Base-by-base conservation (phyloP, 805 yeast species). In the Ogataea pilisensis region DNA sequence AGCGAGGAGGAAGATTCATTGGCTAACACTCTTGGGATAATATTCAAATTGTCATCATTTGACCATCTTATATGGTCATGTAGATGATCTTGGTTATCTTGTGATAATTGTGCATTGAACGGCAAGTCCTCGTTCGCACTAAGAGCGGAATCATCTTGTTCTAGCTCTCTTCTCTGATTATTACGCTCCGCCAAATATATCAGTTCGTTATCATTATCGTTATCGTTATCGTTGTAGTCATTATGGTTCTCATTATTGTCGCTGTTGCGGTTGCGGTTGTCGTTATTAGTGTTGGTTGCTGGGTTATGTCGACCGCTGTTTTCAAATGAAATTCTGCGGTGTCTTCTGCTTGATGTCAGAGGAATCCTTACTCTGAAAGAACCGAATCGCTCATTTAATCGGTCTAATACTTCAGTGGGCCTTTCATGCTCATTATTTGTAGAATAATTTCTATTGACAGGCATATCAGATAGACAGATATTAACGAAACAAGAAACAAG, bases 11-110 rank as follows among this genome's bases (percentile, higher is more conserved):
- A 8, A 7, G 48, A 43, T 22, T 53, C 55, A 3, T 41, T 39
- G 4, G 43, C 34, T 29, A 55, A 36, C 4, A 53, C 52, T 34
- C 60, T 41, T 12, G 60, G 60, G 26, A 55, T 53, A 18, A 55
- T 53, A 36, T 38, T 55, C 9, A 51, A 39, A 26, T 51, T 44
- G 24, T 53, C 46, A 37, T 46, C 51, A 20, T 43, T 50, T 3
- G 57, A 51, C 59, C 59, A 54, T 32, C 57, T 35, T 3, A 54
- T 53, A 36, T 54, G 59, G 8, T 54, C 59, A 33, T 44, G 48
- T 14, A 31, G 25, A 8, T 35, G 34, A 25, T 46, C 41, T 4
- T 22, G 21, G n/a, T 22, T n/a, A 24, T 25, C 36, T 24, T 22
- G 28, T 13, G 36, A 17, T 21, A 25, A 24, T 8, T 13, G n/a